phyloP scores from a whole-genome alignment of 2,329 filamentous ascomycete species.

The Chlorencoelia australis region DNA sequence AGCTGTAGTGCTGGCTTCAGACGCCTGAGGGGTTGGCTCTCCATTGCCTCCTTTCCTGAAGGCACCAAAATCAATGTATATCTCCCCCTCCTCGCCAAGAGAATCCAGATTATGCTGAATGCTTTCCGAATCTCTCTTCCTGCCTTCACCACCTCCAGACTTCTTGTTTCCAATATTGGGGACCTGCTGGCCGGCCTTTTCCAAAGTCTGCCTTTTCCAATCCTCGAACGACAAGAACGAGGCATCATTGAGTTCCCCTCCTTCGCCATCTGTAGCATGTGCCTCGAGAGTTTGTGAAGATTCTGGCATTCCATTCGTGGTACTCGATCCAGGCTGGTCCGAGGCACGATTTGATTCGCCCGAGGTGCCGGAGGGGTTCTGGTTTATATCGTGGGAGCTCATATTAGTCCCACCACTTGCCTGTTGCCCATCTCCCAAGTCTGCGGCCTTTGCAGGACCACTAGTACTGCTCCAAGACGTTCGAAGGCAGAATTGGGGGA shows the following conservation, averaged over 20 bases:
- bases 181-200: conserved; percentile 69
- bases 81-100: conserved; percentile 81
- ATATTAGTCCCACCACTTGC: background rate
- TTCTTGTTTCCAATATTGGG: conserved; percentile 52
- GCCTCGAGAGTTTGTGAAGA: conserved; percentile 2
- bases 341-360: conserved; percentile 4
- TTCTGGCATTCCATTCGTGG: conserved; percentile 1
- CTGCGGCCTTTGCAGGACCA: conserved; percentile 2
- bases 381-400: conserved; percentile 2
- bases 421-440: background rate
- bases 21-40: conserved; percentile 9
- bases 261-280: conserved; percentile 13
- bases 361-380: background rate
- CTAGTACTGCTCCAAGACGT: conserved; percentile 23
- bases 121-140: conserved; percentile 41
- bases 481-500: conserved; percentile 26
- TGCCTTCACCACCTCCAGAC: conserved; percentile 36
- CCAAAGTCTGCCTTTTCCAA: conserved; percentile 92
- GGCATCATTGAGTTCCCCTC: conserved; percentile 39
- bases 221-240: conserved; percentile 96
- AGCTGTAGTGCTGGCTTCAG: conserved; percentile 23
- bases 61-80: conserved; percentile 60
- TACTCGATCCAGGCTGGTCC: conserved; percentile 1
- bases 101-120: conserved; percentile 64
- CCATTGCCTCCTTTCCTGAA: conserved; percentile 37